A percentile compares a stretch with the other conserved stretches of the same genome.
phyloP scores from a whole-genome alignment of 2,329 filamentous ascomycete species.

The Sporothrix euskadiensis region DNA sequence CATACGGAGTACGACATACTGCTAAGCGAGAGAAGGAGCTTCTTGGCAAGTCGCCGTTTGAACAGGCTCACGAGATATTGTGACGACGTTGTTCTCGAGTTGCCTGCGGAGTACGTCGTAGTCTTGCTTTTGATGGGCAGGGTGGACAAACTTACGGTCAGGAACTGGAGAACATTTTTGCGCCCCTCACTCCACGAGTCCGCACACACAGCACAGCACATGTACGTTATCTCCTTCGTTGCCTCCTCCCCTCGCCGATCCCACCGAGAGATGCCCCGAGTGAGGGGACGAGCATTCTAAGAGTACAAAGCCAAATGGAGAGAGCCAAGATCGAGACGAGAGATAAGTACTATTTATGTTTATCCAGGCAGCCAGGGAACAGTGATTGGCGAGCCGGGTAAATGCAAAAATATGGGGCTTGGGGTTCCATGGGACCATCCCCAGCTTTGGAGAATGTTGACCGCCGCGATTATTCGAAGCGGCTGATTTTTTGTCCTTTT shows the following conservation, averaged over 20 bases:
- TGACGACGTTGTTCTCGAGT: neutral
- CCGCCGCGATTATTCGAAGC: neutral
- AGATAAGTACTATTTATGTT: neutral
- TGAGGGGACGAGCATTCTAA: neutral
- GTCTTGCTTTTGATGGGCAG: too few species aligned
- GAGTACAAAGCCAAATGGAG: neutral
- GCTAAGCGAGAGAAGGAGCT: neutral
- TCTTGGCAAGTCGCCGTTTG: neutral
- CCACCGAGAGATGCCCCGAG: neutral
- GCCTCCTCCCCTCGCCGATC: neutral
- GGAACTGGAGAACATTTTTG: neutral
- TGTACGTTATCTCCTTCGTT: neutral
- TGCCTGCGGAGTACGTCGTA: too few species aligned
- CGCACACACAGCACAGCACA: neutral
- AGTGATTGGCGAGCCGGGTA: constrained; percentile 11
- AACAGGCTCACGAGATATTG: neutral
- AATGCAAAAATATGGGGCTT: neutral
- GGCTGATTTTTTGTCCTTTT: neutral
- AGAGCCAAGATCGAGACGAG: neutral
- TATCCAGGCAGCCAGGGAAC: neutral
- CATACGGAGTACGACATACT: too few species aligned
- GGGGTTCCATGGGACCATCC: neutral
- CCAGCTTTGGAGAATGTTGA: neutral
- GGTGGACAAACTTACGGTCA: neutral
- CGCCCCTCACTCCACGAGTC: neutral